phyloP scores from a whole-genome alignment of 164 flowering plant genomes.

The Tinospora cordifolia region DNA sequence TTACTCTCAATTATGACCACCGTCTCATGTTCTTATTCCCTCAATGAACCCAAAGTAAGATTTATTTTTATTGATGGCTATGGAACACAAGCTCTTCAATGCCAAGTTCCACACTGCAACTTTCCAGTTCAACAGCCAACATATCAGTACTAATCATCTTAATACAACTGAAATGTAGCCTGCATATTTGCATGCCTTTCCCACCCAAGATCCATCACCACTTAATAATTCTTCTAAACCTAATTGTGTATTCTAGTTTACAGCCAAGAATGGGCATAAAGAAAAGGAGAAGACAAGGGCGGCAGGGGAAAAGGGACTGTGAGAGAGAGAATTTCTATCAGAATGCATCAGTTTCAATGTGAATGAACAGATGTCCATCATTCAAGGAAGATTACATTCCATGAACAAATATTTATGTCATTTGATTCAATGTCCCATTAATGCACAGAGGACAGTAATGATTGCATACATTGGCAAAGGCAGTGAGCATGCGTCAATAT shows the following conservation, averaged over 20 bases:
- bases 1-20: too few relatives aligned
- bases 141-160: background rate
- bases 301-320: too few relatives aligned
- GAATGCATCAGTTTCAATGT: too few relatives aligned
- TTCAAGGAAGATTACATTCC: background rate
- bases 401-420: background rate
- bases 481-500: background rate
- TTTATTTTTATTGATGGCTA: too few relatives aligned
- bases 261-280: background rate
- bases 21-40: too few relatives aligned
- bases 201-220: background rate
- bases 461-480: background rate
- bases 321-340: too few relatives aligned
- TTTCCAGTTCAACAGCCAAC: background rate
- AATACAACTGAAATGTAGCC: background rate
- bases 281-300: too few relatives aligned
- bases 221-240: background rate
- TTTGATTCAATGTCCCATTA: background rate
- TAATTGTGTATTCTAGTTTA: background rate
- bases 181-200: background rate
- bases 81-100: too few relatives aligned
- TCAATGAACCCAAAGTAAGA: too few relatives aligned
- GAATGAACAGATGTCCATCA: background rate
- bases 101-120: too few relatives aligned
- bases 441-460: background rate